Conservation (phyloP, 2,329 filamentous ascomycete genomes). For the Emergomyces pasteurianus region DNA sequence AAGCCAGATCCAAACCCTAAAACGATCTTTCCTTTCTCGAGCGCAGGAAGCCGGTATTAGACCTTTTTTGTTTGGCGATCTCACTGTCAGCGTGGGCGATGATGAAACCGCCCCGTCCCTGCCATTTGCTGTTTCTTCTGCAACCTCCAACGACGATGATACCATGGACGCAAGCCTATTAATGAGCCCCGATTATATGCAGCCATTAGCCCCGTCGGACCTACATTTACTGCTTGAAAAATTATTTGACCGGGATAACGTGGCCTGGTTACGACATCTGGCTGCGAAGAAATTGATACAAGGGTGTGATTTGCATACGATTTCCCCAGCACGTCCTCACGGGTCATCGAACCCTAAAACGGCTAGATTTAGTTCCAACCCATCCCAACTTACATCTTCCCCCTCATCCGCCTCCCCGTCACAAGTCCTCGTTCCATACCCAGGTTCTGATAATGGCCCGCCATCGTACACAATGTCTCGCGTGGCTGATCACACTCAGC, state of each 20-base stretch:
- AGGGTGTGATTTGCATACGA: conserved; percentile 43
- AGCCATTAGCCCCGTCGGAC: conserved; percentile 67
- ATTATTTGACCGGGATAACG: conserved; percentile 65
- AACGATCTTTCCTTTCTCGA: conserved; percentile 36
- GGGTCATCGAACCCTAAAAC: conserved; percentile 12
- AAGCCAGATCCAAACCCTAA: conserved; percentile 47
- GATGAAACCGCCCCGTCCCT: conserved; percentile 17
- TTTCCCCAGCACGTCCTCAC: conserved; percentile 7
- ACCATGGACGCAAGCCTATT: conserved; percentile 85
- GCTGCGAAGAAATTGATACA: conserved; percentile 70
- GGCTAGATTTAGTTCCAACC: background rate
- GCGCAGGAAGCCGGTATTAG: conserved; percentile 40
- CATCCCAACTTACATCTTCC: conserved; percentile 17
- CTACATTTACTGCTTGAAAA: conserved; percentile 56
- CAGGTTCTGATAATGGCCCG: conserved; percentile 17
- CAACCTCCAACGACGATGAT: conserved; percentile 58
- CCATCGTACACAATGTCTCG: conserved; percentile 49
- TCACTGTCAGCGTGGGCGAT: conserved; percentile 15
- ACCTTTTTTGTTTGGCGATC: conserved; percentile 53
- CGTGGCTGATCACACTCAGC: conserved; percentile 47
- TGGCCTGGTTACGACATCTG: conserved; percentile 69
- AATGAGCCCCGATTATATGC: conserved; percentile 84
- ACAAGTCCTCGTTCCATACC: conserved; percentile 17
- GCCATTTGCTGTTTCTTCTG: conserved; percentile 69
- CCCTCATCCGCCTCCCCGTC: conserved; percentile 15